Percentiles rank a stretch among this genome's conserved stretches.
These are phyloP conservation scores for Emmonsiellopsis sp. DNA, from an alignment of 2,329 filamentous ascomycete species.

Conservation along the genomic window DNA sequence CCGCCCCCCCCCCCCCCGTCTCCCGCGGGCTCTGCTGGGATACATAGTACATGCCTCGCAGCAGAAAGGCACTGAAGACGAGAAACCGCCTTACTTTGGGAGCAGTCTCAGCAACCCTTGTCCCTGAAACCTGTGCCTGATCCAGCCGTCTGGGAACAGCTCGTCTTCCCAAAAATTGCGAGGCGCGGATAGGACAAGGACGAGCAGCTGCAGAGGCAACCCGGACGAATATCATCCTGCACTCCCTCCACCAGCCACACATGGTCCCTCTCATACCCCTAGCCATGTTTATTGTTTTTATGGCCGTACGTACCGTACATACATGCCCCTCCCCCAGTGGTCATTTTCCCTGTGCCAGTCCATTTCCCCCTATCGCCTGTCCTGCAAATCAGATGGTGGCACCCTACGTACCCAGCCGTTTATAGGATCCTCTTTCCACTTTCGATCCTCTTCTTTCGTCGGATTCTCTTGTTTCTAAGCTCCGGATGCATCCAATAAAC, in stretches of 20 bases:
- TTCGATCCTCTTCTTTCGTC: conserved; percentile 9
- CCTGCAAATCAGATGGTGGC: conserved; percentile 4
- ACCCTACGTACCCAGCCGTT: background rate
- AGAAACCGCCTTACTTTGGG: conserved; percentile 3
- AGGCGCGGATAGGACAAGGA: background rate
- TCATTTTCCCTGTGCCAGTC: background rate
- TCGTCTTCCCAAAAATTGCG: background rate
- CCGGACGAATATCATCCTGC: background rate
- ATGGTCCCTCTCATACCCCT: background rate
- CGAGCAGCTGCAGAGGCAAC: background rate
- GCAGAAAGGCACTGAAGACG: background rate
- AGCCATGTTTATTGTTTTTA: background rate
- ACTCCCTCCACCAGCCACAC: background rate
- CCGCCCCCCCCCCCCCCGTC: background rate
- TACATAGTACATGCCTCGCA: background rate
- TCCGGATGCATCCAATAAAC: conserved; percentile 1
- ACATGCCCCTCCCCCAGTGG: background rate
- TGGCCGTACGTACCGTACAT: conserved; percentile 2
- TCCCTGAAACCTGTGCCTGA: conserved; percentile 1
- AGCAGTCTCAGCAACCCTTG: background rate
- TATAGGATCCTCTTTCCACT: background rate
- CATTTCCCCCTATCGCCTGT: background rate
- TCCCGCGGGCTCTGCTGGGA: background rate
- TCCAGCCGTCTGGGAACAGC: background rate
- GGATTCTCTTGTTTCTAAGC: background rate